Base-by-base conservation (phyloP, 352 stramenopile species). In the Ophiocytium majus region DNA sequence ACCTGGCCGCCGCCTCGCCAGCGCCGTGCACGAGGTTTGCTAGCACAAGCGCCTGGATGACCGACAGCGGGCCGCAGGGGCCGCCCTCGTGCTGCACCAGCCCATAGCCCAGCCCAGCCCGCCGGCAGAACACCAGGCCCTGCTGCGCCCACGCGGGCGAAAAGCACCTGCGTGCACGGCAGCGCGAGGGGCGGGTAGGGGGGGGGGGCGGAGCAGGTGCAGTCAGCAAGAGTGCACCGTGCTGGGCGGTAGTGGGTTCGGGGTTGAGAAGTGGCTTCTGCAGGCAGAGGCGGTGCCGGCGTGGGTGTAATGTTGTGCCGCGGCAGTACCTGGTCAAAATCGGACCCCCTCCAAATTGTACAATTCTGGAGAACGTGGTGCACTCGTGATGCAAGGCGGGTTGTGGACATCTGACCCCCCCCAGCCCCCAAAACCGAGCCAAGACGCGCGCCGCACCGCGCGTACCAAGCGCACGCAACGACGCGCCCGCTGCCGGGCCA, bases 61-160 rank as follows among this genome's bases (percentile, higher is more conserved):
- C 93, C n/a, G 94, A 94, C 14, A 97, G 91, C 0, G 95, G 93
- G 33, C 94, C 94, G 63, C 94, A 97, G 0, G 94, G 94, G 0
- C 94, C 94, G n/a, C 94, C 94, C 83, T 96, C 90, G 64, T 92
- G 84, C 86, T 97, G 94, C 63, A 97, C 88, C 28, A 97, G 85
- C 31, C 94, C 94, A 50, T 88, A 88, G 50, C 50, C 79, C 9
- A 88, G 85, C 0, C 37, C 57, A 0, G 82, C 50, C 0, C 43
- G n/a, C 31, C 31, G n/a, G 57, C 63, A 78, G 76, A 88, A 88
- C 32, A 37, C 80, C 33, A 88, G 83, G 0, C 81, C 85, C 50
- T 88, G 85, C 31, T 83, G 63, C 37, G 36, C 66, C 85, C 85
- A 88, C 14, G 84, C n/a, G 64, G 50, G 50, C 0, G 83, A 49